Evolutionary conservation across 345 rosid species (phyloP), one percentile per base, ranked within the genome.

Genomic region (Eucalyptus viminalis): DNA sequence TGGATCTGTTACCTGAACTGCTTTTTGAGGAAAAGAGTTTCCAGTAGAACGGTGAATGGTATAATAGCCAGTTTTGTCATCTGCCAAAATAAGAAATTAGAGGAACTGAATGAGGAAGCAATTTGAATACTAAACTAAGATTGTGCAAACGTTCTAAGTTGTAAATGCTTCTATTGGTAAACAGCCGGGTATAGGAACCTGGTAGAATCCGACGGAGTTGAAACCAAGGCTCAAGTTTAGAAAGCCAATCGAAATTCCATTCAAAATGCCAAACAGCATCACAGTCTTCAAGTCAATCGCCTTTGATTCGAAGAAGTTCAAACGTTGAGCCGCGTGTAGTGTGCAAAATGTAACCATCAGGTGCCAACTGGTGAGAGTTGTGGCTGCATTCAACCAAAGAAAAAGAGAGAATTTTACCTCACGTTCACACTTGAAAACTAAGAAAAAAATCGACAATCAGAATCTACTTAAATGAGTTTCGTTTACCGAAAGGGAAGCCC

Each of bases 51-150:
- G 65, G 99, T 98, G 95, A 98, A 98, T 83, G 99, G 99, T 86
- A 98, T 98, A 89, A 98, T 98, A 86, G 99, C 98, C 91, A 98
- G 97, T 90, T 98, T 98, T 34, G 99, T 98, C 99, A 98, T 98
- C 99, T 97, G 95, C 88, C 90, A 89, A 86, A 49, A 50, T 58
- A 90, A 22, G 12, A 53, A 22, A 49, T 16, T 43, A 3, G 81
- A 43, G 50, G 49, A 54, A 56, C 12, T 88, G 80, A 62, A 50
- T 27, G 54, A 86, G 40, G 34, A 29, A 50, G 31, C 17, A 49
- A 31, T 9, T n/a, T 86, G 44, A 37, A 56, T 65, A n/a, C 37
- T 76, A 21, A 40, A 76, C 47, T 37, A 43, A 76, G 47, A 76
- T 76, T 76, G 85, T 40, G 44, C 85, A 22, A 37, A 22, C 24